phyloP scores from a whole-genome alignment of 2,329 filamentous ascomycete species.

The Xylogone sp. region DNA sequence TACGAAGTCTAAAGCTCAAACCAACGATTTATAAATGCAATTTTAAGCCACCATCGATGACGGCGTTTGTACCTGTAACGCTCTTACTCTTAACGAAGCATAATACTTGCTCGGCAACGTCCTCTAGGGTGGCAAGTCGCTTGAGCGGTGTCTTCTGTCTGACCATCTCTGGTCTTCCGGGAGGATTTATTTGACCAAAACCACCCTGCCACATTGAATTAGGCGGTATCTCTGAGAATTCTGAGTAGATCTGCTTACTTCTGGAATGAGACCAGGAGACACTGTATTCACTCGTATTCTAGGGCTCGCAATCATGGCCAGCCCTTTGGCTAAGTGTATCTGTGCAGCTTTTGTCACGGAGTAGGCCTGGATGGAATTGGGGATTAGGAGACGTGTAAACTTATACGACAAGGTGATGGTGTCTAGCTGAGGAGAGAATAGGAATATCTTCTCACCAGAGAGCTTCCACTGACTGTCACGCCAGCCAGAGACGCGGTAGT shows the following conservation, averaged over 20 bases:
- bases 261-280: slow-evolving; percentile 49
- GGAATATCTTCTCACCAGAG: slow-evolving; percentile 40
- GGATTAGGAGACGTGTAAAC: too few relatives aligned
- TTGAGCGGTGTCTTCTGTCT: slow-evolving; percentile 1
- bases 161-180: not conserved
- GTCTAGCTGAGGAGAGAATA: too few relatives aligned
- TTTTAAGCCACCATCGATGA: slow-evolving; percentile 36
- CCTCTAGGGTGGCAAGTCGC: slow-evolving; percentile 23
- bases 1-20: too few relatives aligned
- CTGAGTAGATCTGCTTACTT: slow-evolving; percentile 57
- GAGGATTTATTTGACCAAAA: slow-evolving; percentile 35
- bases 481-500: slow-evolving; percentile 62
- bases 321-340: slow-evolving; percentile 51
- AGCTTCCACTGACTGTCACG: slow-evolving; percentile 59
- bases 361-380: slow-evolving; percentile 55
- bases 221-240: slow-evolving; percentile 62
- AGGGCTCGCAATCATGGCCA: slow-evolving; percentile 50
- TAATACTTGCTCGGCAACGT: slow-evolving; percentile 51
- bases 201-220: slow-evolving; percentile 47
- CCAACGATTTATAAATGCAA: too few relatives aligned
- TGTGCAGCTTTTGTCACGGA: slow-evolving; percentile 74
- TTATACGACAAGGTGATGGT: too few relatives aligned
- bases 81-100: slow-evolving; percentile 44
- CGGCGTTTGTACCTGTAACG: slow-evolving; percentile 48
- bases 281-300: slow-evolving; percentile 57